Evolutionary conservation across 2,329 filamentous ascomycete genomes (phyloP).

Genomic region (Tolypocladium pustulatum): DNA sequence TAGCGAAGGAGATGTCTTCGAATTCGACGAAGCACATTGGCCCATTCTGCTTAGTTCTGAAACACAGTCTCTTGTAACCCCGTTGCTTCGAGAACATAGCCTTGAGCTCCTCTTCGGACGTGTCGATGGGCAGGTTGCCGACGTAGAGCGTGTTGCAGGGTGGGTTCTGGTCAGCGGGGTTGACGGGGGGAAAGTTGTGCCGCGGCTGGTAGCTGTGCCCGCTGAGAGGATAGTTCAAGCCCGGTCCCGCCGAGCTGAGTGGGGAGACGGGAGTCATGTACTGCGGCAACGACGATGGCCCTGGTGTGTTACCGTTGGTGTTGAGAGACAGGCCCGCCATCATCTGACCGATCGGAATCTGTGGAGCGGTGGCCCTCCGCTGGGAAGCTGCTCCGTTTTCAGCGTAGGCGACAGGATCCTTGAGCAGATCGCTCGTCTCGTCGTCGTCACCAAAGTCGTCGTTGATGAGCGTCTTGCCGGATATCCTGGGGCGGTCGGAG

Average conservation of each 20-base stretch:
- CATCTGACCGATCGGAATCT: slow-evolving; percentile 52
- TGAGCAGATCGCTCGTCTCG: slow-evolving; percentile 61
- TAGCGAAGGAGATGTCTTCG: slow-evolving; percentile 84
- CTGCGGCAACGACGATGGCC: slow-evolving; percentile 42
- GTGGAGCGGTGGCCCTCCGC: slow-evolving; percentile 61
- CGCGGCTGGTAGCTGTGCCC: slow-evolving; percentile 43
- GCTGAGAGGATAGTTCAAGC: slow-evolving; percentile 20
- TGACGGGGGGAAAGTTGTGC: slow-evolving; percentile 72
- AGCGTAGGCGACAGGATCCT: slow-evolving; percentile 62
- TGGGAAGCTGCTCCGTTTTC: slow-evolving; percentile 40
- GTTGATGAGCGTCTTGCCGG: slow-evolving; percentile 63
- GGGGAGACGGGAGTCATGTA: slow-evolving; percentile 27
- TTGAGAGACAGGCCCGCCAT: slow-evolving; percentile 64
- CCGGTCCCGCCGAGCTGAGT: slow-evolving; percentile 26
- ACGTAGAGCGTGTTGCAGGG: slow-evolving; percentile 98
- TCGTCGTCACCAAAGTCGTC: slow-evolving; percentile 55
- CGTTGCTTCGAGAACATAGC: slow-evolving; percentile 85
- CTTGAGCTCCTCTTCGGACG: slow-evolving; percentile 91
- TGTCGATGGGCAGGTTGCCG: slow-evolving; percentile 88
- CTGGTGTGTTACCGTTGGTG: slow-evolving; percentile 34
- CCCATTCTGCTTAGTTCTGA: slow-evolving; percentile 87
- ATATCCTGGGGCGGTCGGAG: slow-evolving; percentile 47
- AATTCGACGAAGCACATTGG: slow-evolving; percentile 99
- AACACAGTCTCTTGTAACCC: slow-evolving; percentile 91
- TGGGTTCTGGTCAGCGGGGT: slow-evolving; percentile 91